Percentiles rank a stretch among this genome's conserved stretches.
Evolutionary conservation across 768 basidiomycete species (phyloP).

Genomic region (Naganishia onofrii): DNA sequence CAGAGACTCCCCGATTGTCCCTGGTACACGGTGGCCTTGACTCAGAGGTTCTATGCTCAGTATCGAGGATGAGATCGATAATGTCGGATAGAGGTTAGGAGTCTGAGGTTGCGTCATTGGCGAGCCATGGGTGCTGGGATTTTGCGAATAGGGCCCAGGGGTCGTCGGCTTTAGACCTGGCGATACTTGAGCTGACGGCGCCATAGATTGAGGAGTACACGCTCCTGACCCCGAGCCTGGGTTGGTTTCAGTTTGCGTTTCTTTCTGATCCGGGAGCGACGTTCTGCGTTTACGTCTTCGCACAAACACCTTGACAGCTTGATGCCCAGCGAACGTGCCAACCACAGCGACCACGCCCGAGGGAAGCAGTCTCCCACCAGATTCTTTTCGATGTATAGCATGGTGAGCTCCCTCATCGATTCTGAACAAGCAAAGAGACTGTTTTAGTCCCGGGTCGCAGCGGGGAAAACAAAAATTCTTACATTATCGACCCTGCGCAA

Average conservation of each 20-base stretch:
- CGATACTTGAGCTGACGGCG: conserved; percentile 8
- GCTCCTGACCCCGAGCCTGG: background rate
- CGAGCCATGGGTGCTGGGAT: conserved; percentile 14
- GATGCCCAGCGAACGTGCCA: conserved; percentile 87
- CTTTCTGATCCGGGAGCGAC: background rate
- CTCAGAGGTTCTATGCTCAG: conserved; percentile 28
- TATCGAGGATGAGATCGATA: conserved; percentile 32
- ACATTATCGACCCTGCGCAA: conserved; percentile 77
- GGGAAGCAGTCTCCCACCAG: conserved; percentile 85
- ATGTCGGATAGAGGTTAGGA: conserved; percentile 31
- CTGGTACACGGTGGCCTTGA: conserved; percentile 2
- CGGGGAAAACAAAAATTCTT: conserved; percentile 21
- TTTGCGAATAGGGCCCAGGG: conserved; percentile 10
- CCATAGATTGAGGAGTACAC: conserved; percentile 9
- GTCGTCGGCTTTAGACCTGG: conserved; percentile 19
- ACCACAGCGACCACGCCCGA: conserved; percentile 83
- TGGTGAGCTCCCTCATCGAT: conserved; percentile 85
- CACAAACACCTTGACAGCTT: conserved; percentile 79
- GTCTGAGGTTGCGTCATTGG: conserved; percentile 29
- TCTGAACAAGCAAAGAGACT: conserved; percentile 31
- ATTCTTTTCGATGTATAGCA: conserved; percentile 73
- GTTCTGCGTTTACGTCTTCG: conserved; percentile 55
- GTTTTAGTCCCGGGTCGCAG: background rate
- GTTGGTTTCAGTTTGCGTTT: background rate
- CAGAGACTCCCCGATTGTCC: conserved; percentile 1